Evolutionary conservation across 2,329 filamentous ascomycete genomes (phyloP), one percentile per base, ranked within the genome.

Genomic region (Elsinoe perseae): DNA sequence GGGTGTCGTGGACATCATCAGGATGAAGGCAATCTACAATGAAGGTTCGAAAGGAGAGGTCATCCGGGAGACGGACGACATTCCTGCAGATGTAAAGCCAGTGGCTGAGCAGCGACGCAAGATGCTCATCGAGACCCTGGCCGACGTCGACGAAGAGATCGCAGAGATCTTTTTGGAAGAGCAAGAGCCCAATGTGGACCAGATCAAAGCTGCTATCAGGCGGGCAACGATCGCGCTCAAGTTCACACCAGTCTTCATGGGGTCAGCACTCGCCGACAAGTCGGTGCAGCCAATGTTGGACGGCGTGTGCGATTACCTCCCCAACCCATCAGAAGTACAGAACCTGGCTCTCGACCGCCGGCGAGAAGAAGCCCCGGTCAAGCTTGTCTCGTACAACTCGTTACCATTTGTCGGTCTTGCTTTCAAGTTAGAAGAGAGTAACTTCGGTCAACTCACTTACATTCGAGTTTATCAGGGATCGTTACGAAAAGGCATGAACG

Each of bases 381-480:
- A 92, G 70, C 82, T 98, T 56, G 83, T 96, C 16, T 90, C 92
- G 1, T 96, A 97, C 77, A 93, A 95, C 73, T 86, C 88, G 20
- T 78, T 95, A 21, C 93, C 93, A 0, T 96, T 97, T 67, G 90
- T 96, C 56, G 93, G 93, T 50, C 79, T 98, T 61, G 93, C 93
- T 8, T 98, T 98, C 80, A 98, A 98, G 79, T 83, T 98, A 20
- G 93, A 98, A 78, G 93, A 98, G 75, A 95, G 92, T 75, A 96
- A 95, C 71, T 98, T 95, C 66, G 93, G 93, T 42, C 93, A 98
- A 73, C 81, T 98, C 68, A 98, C 93, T 56, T 98, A 98, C 71
- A 95, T 98, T 61, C 89, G 93, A 64, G 93, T 98, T 57, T 98
- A 98, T 76, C 93, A 98, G 73, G 93, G 93, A 64, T 85, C 85